These are phyloP conservation scores for Ulota crispa DNA, from an alignment of 225 moss, liverwort and hornwort species.

Conservation along the genomic window DNA sequence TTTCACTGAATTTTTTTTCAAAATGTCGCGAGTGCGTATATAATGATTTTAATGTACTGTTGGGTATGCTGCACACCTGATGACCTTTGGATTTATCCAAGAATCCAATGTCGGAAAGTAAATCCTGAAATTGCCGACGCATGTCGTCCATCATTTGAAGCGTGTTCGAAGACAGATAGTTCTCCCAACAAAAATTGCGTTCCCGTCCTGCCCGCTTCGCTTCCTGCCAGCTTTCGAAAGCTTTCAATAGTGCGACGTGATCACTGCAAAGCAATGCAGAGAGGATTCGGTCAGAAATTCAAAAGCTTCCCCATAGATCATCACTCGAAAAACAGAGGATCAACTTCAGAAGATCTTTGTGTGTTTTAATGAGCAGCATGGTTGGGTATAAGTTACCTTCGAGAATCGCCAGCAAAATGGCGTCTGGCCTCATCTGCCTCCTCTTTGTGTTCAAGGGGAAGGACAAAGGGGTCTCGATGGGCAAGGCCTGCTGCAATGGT, in stretches of 20 bases:
- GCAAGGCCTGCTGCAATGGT: slow-evolving; percentile 96
- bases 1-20: too few species aligned
- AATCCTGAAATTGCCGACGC: slow-evolving; percentile 92
- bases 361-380: slow-evolving; percentile 11
- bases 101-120: slow-evolving; percentile 93
- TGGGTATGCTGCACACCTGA: slow-evolving; percentile 41
- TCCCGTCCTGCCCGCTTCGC: slow-evolving; percentile 85
- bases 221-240: slow-evolving; percentile 87
- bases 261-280: slow-evolving; percentile 67
- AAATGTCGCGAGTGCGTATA: too few species aligned
- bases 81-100: slow-evolving; percentile 67
- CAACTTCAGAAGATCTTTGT: slow-evolving; percentile 7
- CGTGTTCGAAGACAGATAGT: slow-evolving; percentile 76
- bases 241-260: slow-evolving; percentile 83
- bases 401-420: slow-evolving; percentile 81
- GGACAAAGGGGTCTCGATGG: slow-evolving; percentile 94
- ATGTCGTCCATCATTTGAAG: slow-evolving; percentile 98
- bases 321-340: background rate
- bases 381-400: slow-evolving; percentile 54
- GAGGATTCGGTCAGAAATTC: slow-evolving; percentile 9
- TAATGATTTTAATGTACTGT: too few species aligned
- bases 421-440: slow-evolving; percentile 96
- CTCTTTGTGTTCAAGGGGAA: slow-evolving; percentile 92
- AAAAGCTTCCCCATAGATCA: background rate
- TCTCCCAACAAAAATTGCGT: slow-evolving; percentile 95